Percentiles rank a stretch among this genome's conserved stretches.
Conservation (phyloP, 1,284 basidiomycete species). For the Cryptococcus sp. region DNA sequence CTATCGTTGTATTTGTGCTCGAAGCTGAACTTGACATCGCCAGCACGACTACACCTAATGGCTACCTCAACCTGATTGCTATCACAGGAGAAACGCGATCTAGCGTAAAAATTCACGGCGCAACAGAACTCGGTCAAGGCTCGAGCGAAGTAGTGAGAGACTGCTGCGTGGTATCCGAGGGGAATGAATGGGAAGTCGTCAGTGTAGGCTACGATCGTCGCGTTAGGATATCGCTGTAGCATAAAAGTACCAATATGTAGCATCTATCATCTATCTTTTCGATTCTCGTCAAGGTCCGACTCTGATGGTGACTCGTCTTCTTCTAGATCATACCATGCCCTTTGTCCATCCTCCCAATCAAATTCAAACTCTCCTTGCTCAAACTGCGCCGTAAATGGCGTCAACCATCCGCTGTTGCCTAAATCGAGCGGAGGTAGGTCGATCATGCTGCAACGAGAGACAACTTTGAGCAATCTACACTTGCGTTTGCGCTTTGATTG, state of each 20-base stretch:
- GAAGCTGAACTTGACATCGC: neutral
- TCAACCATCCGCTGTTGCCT: slow-evolving; percentile 15
- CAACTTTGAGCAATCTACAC: neutral
- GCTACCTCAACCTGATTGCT: slow-evolving; percentile 44
- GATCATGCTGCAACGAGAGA: slow-evolving; percentile 22
- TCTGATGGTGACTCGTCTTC: neutral
- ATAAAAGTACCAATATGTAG: neutral
- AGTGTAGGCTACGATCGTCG: slow-evolving; percentile 51
- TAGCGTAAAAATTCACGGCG: slow-evolving; percentile 45
- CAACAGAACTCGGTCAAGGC: slow-evolving; percentile 23
- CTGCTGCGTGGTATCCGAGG: slow-evolving; percentile 23
- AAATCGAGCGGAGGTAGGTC: slow-evolving; percentile 26
- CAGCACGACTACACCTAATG: slow-evolving; percentile 45
- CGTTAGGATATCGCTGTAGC: slow-evolving; percentile 33
- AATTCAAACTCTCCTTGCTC: slow-evolving; percentile 22
- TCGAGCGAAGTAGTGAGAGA: slow-evolving; percentile 48
- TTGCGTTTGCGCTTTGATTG: neutral
- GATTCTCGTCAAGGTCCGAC: neutral
- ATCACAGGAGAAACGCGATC: slow-evolving; percentile 39
- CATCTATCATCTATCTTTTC: slow-evolving; percentile 7
- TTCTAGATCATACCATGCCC: slow-evolving; percentile 25
- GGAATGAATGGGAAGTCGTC: slow-evolving; percentile 39
- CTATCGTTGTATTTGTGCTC: neutral
- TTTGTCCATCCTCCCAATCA: slow-evolving; percentile 25
- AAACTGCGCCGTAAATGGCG: slow-evolving; percentile 24